Conservation (phyloP, 2,329 filamentous ascomycete species). For the Fusarium coicis region DNA sequence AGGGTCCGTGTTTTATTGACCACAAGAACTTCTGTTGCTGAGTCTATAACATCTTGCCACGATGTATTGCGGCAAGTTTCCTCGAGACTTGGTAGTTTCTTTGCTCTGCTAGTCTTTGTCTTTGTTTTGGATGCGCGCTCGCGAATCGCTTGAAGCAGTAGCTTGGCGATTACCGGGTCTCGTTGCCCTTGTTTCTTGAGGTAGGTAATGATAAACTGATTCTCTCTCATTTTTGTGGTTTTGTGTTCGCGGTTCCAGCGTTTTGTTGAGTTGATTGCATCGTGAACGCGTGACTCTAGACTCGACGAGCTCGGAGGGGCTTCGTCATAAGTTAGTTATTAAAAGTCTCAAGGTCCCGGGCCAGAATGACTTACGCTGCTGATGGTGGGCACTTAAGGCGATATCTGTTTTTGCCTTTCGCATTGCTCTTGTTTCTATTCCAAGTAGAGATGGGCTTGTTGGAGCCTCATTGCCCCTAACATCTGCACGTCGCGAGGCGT, state of each 20-base stretch:
- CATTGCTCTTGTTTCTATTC: conserved; percentile 27
- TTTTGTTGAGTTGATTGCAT: conserved; percentile 51
- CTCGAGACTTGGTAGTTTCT: conserved; percentile 43
- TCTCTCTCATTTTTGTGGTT: conserved; percentile 46
- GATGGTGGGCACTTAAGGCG: neutral
- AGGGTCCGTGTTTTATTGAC: conserved; percentile 35
- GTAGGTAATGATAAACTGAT: conserved; percentile 47
- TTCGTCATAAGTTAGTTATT: conserved; percentile 11
- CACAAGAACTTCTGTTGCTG: conserved; percentile 47
- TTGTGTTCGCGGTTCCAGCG: conserved; percentile 55
- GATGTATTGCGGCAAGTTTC: conserved; percentile 48
- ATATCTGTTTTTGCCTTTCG: neutral
- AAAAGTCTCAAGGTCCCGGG: neutral
- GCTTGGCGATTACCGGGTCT: conserved; percentile 48
- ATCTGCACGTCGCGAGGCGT: conserved; percentile 33
- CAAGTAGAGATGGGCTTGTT: neutral
- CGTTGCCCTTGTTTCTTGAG: conserved; percentile 51
- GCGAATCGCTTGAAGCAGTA: conserved; percentile 49
- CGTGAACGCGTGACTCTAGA: conserved; percentile 46
- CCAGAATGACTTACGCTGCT: conserved; percentile 15
- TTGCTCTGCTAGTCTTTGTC: neutral
- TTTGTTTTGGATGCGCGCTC: conserved; percentile 35
- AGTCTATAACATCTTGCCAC: conserved; percentile 51
- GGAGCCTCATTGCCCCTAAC: conserved; percentile 20
- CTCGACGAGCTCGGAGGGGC: neutral